Base-by-base conservation (phyloP, 441 rosid genomes). In the Heliophila coronopifolia region DNA sequence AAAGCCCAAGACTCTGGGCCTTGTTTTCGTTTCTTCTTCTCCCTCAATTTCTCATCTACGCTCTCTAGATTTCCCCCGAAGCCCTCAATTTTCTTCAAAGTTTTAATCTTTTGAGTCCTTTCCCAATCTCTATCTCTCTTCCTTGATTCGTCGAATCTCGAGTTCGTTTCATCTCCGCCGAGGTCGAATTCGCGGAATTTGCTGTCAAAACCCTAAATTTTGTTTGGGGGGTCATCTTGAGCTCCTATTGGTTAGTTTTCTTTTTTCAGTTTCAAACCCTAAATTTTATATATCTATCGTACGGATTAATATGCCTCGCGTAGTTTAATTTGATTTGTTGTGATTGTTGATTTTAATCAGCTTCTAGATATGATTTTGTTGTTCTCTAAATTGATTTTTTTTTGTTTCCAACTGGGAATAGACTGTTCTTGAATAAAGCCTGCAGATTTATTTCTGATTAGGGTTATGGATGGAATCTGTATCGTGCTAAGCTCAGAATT, bases 201-300 rank as follows among this genome's bases (percentile, higher is more conserved):
- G 54, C 66, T 65, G 60, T 64, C 58, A 57, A 75, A 83, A 76
- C 84, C 92, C 89, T 76, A 77, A 73, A 54, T 68, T 58, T 12
- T 13, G 13, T 59, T 43, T 24, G 20, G 15, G 50, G 22, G 32
- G 40, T 47, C 51, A 46, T 43, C 65, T 60, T 8, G 30, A 48
- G 52, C 54, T 60, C 58, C 12, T 35, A 11, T 39, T 59, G 65
- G 69, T 69, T 45, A 50, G 67, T 57, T 51, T 41, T 40, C 19
- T 32, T 23, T 55, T 20, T 40, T 39, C 15, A 69, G 78, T 20
- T 40, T 39, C 15, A 69, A 79, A 70, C 79, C 83, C 83, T 81
- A 74, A 65, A 54, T 69, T 58, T 20, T 45, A 7, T 34, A 7
- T 57, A 24, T 27, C 18, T 18, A 42, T 41, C 34, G 37, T 58